These are phyloP conservation scores for Martiniozyma asiatica DNA, from an alignment of 1,139 yeast species.

Conservation along the genomic window DNA sequence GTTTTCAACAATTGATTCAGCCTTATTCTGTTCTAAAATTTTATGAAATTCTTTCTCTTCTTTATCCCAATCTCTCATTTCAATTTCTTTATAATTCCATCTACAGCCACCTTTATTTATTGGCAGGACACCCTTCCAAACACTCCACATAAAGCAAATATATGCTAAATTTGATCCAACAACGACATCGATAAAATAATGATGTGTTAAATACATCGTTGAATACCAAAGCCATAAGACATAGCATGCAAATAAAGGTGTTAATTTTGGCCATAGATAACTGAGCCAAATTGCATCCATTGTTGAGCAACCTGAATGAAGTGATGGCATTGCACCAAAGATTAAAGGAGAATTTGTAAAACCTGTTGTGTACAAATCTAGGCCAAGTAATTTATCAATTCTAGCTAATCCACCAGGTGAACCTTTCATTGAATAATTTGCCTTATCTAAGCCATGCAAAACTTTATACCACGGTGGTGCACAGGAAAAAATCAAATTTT, in stretches of 20 bases:
- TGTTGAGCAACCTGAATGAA: constrained; percentile 90
- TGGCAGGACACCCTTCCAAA: constrained; percentile 17
- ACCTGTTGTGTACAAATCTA: constrained; percentile 78
- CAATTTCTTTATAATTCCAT: constrained; percentile 55
- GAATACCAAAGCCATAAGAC: constrained; percentile 96
- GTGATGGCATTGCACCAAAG: constrained; percentile 92
- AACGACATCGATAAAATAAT: constrained; percentile 83
- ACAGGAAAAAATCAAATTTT: constrained; percentile 68
- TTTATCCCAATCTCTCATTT: constrained; percentile 9
- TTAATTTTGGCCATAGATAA: constrained; percentile 64
- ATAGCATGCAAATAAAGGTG: constrained; percentile 55
- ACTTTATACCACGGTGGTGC: constrained; percentile 99
- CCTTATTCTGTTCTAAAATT: no score
- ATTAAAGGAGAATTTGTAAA: constrained; percentile 85
- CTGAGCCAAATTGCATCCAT: constrained; percentile 84
- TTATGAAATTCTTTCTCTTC: constrained; percentile 11
- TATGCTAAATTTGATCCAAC: constrained; percentile 42
- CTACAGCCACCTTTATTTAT: constrained; percentile 49
- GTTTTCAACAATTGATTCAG: no score
- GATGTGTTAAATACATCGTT: constrained; percentile 95
- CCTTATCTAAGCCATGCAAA: constrained; percentile 77
- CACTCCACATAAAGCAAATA: constrained; percentile 14
- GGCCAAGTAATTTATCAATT: constrained; percentile 69
- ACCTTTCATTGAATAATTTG: constrained; percentile 85
- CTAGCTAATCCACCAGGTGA: constrained; percentile 95